Base-by-base conservation (phyloP, 768 basidiomycete genomes). In the Auriscalpium orientale region DNA sequence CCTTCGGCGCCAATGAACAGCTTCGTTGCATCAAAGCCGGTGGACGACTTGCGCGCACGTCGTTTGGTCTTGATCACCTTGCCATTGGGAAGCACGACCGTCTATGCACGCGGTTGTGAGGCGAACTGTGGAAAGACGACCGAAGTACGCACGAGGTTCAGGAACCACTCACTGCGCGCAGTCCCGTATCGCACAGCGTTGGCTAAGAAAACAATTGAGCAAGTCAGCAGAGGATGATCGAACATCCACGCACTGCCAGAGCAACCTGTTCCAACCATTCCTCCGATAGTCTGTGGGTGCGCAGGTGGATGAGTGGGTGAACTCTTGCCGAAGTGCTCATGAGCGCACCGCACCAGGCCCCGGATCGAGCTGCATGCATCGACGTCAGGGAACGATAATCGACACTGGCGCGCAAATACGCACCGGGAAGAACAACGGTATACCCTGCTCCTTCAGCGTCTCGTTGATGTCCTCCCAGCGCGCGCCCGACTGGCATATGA, bases 1-100 rank as follows among this genome's bases (percentile, higher is more conserved):
- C 92, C 92, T 68, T 94, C 92, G 2, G 90, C 89, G 4, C 92
- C 92, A 47, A 94, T 87, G 71, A 94, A 93, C 3, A 93, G 69
- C 67, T 94, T 94, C 0, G 89, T 93, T 1, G 80, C 78, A 64
- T 95, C 93, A 64, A 88, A 94, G 0, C 93, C 93, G 0, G 90
- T 89, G 1, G 91, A 80, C 3, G 89, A 92, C 67, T 97, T 95
- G 49, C 90, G 76, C 20, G 87, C 84, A 47, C 87, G 74, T 55
- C 79, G 76, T 20, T 91, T 82, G 0, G 93, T 95, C 67, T 93
- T 92, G 64, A 97, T 84, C 10, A 97, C 84, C 65, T 91, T 82
- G 7, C 93, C 91, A 51, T 78, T 82, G 0, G 91, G 89, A 33
- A 94, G 81, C 0, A 94, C 91, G 4, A 88, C 90, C 0, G 90